Conservation (phyloP, 2,329 filamentous ascomycete genomes). For the Simplicillium sp. region DNA sequence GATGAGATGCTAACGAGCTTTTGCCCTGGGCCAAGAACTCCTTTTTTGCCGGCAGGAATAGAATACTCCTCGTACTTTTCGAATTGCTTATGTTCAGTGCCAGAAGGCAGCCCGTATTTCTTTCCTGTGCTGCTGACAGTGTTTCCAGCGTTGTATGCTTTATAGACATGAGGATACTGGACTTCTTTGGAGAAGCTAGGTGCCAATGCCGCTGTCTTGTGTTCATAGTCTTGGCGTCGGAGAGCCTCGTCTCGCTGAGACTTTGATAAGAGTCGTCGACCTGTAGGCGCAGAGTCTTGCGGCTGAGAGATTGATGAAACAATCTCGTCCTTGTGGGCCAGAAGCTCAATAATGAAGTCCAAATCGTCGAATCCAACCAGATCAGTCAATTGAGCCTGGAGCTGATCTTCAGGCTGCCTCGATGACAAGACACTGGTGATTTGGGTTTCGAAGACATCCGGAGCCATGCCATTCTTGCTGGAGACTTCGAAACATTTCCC, state of each 20-base stretch:
- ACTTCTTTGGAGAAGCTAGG: conserved; percentile 63
- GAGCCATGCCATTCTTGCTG: conserved; percentile 54
- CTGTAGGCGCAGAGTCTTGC: conserved; percentile 23
- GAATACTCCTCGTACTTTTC: conserved; percentile 83
- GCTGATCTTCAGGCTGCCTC: conserved; percentile 62
- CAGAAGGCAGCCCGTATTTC: conserved; percentile 72
- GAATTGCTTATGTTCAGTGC: conserved; percentile 59
- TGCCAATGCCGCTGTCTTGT: conserved; percentile 68
- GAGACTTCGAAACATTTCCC: conserved; percentile 60
- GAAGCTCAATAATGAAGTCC: conserved; percentile 86
- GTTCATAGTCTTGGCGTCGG: conserved; percentile 65
- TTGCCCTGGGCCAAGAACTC: conserved; percentile 60
- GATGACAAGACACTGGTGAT: conserved; percentile 66
- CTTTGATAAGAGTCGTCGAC: conserved; percentile 55
- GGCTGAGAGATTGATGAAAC: conserved; percentile 31
- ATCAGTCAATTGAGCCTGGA: conserved; percentile 86
- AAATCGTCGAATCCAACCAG: conserved; percentile 88
- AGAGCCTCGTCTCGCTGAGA: conserved; percentile 73
- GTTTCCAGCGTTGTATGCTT: conserved; percentile 73
- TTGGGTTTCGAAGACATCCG: conserved; percentile 66
- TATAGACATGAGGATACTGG: conserved; percentile 91
- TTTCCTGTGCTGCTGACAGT: conserved; percentile 69
- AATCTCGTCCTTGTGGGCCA: conserved; percentile 65
- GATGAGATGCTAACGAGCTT: conserved; percentile 71
- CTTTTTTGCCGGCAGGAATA: conserved; percentile 75